Evolutionary conservation across 345 rosid species (phyloP), one percentile per base, ranked within the genome.

Genomic region (Limnanthes douglasii): DNA sequence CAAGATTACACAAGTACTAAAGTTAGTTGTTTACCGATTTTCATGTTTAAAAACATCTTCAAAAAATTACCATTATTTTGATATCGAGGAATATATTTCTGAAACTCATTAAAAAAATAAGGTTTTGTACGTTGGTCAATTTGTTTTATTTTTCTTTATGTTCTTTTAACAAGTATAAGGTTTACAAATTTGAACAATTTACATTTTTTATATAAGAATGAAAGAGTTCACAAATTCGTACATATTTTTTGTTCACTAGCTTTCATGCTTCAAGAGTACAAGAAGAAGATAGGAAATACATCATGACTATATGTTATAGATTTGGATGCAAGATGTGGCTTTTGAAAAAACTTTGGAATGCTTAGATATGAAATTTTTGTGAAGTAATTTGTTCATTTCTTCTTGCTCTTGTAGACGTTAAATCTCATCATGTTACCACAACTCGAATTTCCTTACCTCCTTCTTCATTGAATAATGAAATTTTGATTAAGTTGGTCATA

Each of bases 201-300:
- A 66, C 88, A 70, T 47, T 77, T 73, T 51, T 60, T 77, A 21
- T 77, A 68, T 40, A 82, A 77, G 56, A 70, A 73, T 46, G 88
- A 78, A 44, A 67, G 82, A 56, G 70, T 70, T 42, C 75, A 77
- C 23, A 77, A 77, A 58, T 73, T 77, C 50, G 78, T 82, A 15
- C 72, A 77, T 51, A 68, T 82, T 64, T 77, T 66, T 43, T 77
- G 88, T 55, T 70, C 82, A 19, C 72, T 57, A 54, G 67, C 70
- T 46, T 73, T 73, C 51, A 38, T 70, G 68, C 54, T 77, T 41
- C 73, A 70, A 54, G 82, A 73, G 45, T 54, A 52, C 57, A 41
- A 54, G 61, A 64, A 41, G 52, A 61, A 55, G 33, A 45, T 15
- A 18, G 68, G 48, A 50, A 59, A 49, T 43, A 39, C 43, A 21